Evolutionary conservation across 306 rosid genomes (phyloP), one percentile per base, ranked within the genome.

Genomic region (Trifolium dubium): DNA sequence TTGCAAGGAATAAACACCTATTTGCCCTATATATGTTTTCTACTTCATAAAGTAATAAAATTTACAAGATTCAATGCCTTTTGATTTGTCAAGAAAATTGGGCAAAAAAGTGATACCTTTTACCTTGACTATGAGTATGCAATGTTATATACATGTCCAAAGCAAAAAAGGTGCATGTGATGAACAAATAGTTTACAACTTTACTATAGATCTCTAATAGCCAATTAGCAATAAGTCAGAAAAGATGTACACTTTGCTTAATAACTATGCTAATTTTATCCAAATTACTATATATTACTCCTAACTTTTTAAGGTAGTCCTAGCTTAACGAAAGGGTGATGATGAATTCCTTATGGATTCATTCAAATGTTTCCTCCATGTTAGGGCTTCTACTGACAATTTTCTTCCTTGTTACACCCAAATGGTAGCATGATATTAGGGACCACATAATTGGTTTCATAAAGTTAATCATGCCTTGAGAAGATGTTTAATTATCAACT

Each of bases 361-460:
- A 75, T 83, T 81, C 85, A 84, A 86, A 74, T 81, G 87, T 87
- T 87, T 75, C 78, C 83, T 80, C 75, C 80, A 66, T 83, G 89
- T 81, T 79, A 84, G 82, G 74, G 80, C 69, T 84, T 77, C 83
- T 73, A 79, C 86, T 83, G 87, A 86, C 92, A 86, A 54, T 43
- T 80, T 71, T 80, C 79, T 82, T 74, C 84, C 88, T 72, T 79
- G 90, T 87, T 87, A 82, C 84, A 80, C 92, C 82, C 74, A 83
- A 79, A 67, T 75, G 83, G 87, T 79, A 83, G 85, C 97, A 84
- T 84, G 65, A 85, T 84, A 75, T 67, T 67, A 53, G 87, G 97
- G 97, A 87, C 95, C 97, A 86, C 91, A 68, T 61, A 65, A 72
- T 78, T 69, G 85, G 87, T 88, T 84, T 81, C 88, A 34, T 79